Conservation (phyloP, 768 basidiomycete species). For the Gelatoporia subvermispora region DNA sequence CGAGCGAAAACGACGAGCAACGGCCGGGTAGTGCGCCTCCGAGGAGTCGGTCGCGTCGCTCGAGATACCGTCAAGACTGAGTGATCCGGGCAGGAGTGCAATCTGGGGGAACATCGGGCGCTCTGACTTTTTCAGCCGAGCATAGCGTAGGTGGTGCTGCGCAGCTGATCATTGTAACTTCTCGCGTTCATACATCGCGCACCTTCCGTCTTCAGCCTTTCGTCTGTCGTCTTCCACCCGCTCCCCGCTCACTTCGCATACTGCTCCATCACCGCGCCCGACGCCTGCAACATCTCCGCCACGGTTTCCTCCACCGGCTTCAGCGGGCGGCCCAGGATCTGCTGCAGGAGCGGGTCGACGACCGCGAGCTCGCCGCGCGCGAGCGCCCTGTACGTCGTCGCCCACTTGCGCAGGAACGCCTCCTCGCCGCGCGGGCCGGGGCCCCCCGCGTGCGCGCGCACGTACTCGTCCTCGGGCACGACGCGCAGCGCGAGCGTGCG, state of each 20-base stretch:
- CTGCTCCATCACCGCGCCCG: constrained; percentile 7
- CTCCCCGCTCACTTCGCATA: constrained; percentile 15
- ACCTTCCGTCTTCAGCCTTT: no score
- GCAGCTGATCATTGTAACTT: no score
- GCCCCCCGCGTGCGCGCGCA: constrained; percentile 12
- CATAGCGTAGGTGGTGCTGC: no score
- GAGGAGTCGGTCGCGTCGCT: no score
- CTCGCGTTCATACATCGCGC: no score
- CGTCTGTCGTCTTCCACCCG: no score
- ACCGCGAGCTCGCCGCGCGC: constrained; percentile 24
- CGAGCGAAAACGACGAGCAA: no score
- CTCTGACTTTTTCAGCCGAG: no score
- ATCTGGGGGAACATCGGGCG: no score
- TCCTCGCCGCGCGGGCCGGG: constrained; percentile 16
- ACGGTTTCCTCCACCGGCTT: constrained; percentile 23
- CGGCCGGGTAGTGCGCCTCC: no score
- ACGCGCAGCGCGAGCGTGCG: constrained; percentile 16
- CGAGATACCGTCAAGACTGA: no score
- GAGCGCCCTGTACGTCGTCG: constrained; percentile 26
- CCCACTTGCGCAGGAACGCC: constrained; percentile 24
- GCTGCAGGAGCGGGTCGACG: constrained; percentile 23
- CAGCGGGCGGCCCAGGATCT: constrained; percentile 24
- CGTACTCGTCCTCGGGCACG: constrained; percentile 24
- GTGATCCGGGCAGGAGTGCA: no score
- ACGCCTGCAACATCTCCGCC: constrained; percentile 13